A percentile compares a stretch with the other conserved stretches of the same genome.
These are phyloP conservation scores for Aristolochia fimbriata DNA, from an alignment of 164 flowering plant genomes.

Conservation along the genomic window DNA sequence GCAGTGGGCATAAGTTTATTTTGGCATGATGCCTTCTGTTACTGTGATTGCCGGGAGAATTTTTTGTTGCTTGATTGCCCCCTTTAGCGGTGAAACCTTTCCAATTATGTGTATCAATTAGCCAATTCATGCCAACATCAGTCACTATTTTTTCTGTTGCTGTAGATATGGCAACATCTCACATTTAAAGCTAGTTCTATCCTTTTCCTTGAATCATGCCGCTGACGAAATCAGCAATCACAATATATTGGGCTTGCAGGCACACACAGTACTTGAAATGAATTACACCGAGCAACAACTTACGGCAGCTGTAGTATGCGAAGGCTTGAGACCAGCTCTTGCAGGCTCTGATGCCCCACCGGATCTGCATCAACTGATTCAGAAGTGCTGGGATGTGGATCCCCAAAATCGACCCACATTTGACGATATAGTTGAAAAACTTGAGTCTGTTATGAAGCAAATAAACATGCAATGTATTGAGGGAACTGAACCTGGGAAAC, in stretches of 20 bases:
- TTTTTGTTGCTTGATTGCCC: no score
- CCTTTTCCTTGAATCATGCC: neutral
- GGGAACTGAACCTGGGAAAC: conserved; percentile 10
- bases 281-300: conserved; percentile 93
- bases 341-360: conserved; percentile 49
- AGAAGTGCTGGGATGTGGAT: conserved; percentile 74
- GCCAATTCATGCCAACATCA: no score
- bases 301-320: conserved; percentile 81
- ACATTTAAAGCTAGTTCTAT: no score
- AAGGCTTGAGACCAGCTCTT: conserved; percentile 70
- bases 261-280: conserved; percentile 98
- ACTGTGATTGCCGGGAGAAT: no score
- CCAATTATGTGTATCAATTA: no score
- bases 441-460: conserved; percentile 29
- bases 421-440: conserved; percentile 50
- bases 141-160: no score
- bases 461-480: conserved; percentile 14
- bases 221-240: neutral
- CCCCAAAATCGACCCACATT: conserved; percentile 76
- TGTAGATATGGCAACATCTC: no score
- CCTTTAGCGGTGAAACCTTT: no score
- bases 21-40: no score
- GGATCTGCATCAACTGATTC: conserved; percentile 45
- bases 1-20: no score
- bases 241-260: conserved; percentile 32